Evolutionary conservation across 1,284 basidiomycete species (phyloP), one percentile per base, ranked within the genome.

Genomic region (Microbotryum violaceum): DNA sequence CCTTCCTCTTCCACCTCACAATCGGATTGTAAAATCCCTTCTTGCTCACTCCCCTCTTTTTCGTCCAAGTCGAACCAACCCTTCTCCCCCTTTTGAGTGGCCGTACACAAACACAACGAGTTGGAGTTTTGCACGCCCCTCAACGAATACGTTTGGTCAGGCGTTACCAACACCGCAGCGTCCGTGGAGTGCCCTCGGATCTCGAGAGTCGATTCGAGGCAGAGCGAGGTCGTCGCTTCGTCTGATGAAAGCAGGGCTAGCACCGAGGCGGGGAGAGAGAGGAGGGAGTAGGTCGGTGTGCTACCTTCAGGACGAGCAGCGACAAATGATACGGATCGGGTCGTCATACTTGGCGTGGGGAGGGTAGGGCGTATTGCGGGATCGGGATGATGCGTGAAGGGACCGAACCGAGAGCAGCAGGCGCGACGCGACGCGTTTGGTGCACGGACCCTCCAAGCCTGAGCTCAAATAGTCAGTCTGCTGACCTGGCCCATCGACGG

Each of bases 121-220:
- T 96, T 96, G 20, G 91, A 94, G 52, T 93, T 78, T 4, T 82
- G 80, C 9, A 96, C 85, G 0, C 89, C 87, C 61, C 91, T 85
- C 27, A 96, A 77, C 0, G 82, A 74, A 73, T 87, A 96, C 0
- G 91, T 96, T 72, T 82, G 84, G 63, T 85, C 79, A 0, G 79
- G 68, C 0, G 90, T 92, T 73, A 91, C 94, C 5, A 93, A 77
- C 0, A 94, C 90, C 0, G 91, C 91, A 70, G 93, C 88, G 71
- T 94, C 91, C 21, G 81, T 81, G 2, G 82, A 75, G 49, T 83
- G 78, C 1, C 92, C 92, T 73, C 91, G 91, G 76, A 97, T 86
- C 46, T 69, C 69, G 50, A 72, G 57, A 8, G 56, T 53, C 31
- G 58, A 45, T 44, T 9, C 16, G 29, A 21, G 18, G 9, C 27